Evolutionary conservation across 306 rosid genomes (phyloP).

Genomic region (Alnus glutinosa): DNA sequence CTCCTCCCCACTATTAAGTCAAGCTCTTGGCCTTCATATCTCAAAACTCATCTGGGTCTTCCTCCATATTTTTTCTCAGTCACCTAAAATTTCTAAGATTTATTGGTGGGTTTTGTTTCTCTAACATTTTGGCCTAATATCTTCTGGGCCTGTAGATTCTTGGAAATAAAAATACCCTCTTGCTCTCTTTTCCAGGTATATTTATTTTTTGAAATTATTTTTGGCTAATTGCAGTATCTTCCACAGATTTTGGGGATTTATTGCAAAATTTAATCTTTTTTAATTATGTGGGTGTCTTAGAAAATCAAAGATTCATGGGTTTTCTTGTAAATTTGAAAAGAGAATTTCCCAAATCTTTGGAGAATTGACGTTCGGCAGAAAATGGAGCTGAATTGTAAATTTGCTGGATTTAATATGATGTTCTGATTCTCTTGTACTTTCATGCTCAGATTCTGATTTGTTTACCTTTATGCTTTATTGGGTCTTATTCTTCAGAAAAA

Average conservation of each 20-base stretch:
- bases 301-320: not conserved
- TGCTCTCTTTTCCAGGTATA: not conserved
- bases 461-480: conserved; percentile 13
- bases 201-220: not conserved
- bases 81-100: not conserved
- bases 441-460: conserved; percentile 18
- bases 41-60: conserved; percentile 6
- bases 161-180: not conserved
- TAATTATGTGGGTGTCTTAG: not conserved
- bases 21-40: not conserved
- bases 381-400: conserved; percentile 3
- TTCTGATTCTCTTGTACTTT: conserved; percentile 9
- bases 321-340: conserved; percentile 5
- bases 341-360: not conserved
- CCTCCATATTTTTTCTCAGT: not conserved
- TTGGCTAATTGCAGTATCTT: not conserved
- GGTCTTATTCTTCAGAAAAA: conserved; percentile 21
- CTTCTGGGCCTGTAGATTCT: not conserved
- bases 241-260: not conserved
- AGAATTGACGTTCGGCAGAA: not conserved
- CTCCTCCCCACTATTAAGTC: not conserved
- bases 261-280: not conserved
- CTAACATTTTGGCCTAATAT: conserved; percentile 1
- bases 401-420: not conserved
- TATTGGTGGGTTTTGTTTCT: conserved; percentile 29